Percentiles rank a stretch among this genome's conserved stretches.
Conservation (phyloP, 1,284 basidiomycete species). For the Ceratobasidium sp. region DNA sequence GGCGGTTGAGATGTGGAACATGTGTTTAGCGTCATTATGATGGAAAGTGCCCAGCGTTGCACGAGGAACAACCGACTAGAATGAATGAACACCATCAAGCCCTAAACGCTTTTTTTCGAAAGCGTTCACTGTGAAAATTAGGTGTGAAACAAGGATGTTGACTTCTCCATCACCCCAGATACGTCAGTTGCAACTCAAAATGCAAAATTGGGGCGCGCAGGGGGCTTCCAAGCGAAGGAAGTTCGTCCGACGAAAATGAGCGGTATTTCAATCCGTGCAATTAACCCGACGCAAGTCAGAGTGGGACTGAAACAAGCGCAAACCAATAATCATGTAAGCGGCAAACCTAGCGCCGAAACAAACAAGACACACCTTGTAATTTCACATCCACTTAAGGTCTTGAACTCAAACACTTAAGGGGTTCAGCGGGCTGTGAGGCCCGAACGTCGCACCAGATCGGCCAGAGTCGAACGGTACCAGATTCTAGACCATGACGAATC, state of each 20-base stretch:
- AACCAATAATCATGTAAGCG: not conserved
- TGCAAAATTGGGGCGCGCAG: not conserved
- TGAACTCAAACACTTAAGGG: not conserved
- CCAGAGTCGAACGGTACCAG: not conserved
- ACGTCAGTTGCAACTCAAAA: not conserved
- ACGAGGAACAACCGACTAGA: not conserved
- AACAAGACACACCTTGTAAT: slow-evolving; percentile 19
- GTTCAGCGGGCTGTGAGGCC: not conserved
- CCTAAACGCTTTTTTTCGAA: slow-evolving; percentile 25
- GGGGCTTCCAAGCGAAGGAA: too few relatives aligned
- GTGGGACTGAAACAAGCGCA: not conserved
- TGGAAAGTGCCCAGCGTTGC: not conserved
- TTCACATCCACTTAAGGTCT: not conserved
- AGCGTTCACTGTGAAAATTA: not conserved
- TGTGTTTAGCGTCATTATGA: slow-evolving; percentile 14
- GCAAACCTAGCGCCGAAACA: slow-evolving; percentile 6
- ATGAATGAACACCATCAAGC: slow-evolving; percentile 3
- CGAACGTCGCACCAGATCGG: not conserved
- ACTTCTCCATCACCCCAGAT: not conserved
- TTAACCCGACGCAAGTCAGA: too few relatives aligned
- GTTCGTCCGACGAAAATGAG: too few relatives aligned
- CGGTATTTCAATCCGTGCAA: too few relatives aligned
- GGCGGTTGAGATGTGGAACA: slow-evolving; percentile 18
- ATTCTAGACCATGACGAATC: slow-evolving; percentile 1
- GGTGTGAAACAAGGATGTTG: not conserved